Base-by-base conservation (phyloP, 23 red algal species). In the Gracilariopsis chorda region DNA sequence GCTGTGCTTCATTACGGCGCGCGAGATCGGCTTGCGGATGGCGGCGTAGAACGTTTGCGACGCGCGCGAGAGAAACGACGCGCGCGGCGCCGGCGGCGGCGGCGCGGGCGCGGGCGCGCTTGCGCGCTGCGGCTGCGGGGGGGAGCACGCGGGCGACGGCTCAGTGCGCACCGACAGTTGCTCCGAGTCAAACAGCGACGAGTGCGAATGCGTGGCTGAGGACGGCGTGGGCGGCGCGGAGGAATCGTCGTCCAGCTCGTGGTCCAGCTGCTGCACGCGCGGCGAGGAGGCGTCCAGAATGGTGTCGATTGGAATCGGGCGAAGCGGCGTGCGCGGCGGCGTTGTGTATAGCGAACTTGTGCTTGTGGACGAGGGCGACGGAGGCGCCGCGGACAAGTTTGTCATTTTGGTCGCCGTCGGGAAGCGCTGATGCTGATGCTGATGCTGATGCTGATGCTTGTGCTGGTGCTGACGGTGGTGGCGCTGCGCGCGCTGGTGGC, bases 21-120 rank as follows among this genome's bases (percentile, higher is more conserved):
- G 48, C 13, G 76, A 19, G 23, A 47, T 10, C 16, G 65, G 40
- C 44, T 48, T 77, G 42, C 70, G 48, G 51, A 89, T 77, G 40
- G 85, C 72, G 44, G 46, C 48, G 72, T 89, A 89, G 42, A 89
- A 89, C 1, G 85, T 89, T 34, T 89, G 85, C n/a, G 68, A 77
- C 1, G 85, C 85, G 21, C 85, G 65, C 51, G 85, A 72, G 14
- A 89, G 67, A 55, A 89, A 78, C 8, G 65, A 77, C 1, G 52
- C 35, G 48, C 52, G 48, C 24, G 76, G 76, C 16, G 48, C 45
- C 48, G 45, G 43, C 2, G 76, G 67, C 34, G 32, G 71, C 47
- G 8, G 47, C 2, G 28, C 9, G 25, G 32, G 71, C 71, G 28
- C 24, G 10, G 71, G 17, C 3, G 37, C 30, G 4, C 42, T 24